Base-by-base conservation (phyloP, 192 early-diverging fungal species). In the Coemansia sp. region DNA sequence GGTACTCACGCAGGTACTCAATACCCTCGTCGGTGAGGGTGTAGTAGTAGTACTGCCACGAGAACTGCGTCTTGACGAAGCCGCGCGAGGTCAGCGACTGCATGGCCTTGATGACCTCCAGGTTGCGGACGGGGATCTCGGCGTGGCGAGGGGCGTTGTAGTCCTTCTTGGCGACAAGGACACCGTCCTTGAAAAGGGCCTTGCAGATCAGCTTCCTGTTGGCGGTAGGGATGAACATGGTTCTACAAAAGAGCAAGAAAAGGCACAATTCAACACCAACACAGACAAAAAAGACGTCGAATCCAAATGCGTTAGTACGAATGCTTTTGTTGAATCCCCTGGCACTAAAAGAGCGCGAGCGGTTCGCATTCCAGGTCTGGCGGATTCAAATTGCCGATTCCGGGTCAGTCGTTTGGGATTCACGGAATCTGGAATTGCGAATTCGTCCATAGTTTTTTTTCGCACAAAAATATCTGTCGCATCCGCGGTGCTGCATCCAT, bases 41-140 rank as follows among this genome's bases (percentile, higher is more conserved):
- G 86, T 99, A 99, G 93, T 99, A 99, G 89, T 96, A 99, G 88
- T 94, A 94, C 82, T 97, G 95, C 97, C 97, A 99, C 81, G 95
- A 97, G 92, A 99, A 99, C 76, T 91, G 91, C 68, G 91, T 92
- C 85, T 92, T 94, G 82, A 99, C 95, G 64, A 79, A 92, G 69
- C 93, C 94, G 76, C 89, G 90, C 61, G 97, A 99, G 79, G 87
- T 85, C 77, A 99, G 88, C 62, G 92, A 94, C 89, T 99, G 95
- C 72, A 97, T 90, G 66, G 95, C 92, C 91, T 97, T 99, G 88
- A 99, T 96, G 79, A 99, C 97, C 77, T 99, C 87, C 25, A 99
- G 85, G 91, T 99, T 99, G 68, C 94, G 93, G 60, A 99, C 95
- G 73, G 94, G 89, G 77, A 99, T 88, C 69, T 99, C 95, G 71